Conservation (phyloP, 2,329 filamentous ascomycete genomes). For the Balansia obtecta region DNA sequence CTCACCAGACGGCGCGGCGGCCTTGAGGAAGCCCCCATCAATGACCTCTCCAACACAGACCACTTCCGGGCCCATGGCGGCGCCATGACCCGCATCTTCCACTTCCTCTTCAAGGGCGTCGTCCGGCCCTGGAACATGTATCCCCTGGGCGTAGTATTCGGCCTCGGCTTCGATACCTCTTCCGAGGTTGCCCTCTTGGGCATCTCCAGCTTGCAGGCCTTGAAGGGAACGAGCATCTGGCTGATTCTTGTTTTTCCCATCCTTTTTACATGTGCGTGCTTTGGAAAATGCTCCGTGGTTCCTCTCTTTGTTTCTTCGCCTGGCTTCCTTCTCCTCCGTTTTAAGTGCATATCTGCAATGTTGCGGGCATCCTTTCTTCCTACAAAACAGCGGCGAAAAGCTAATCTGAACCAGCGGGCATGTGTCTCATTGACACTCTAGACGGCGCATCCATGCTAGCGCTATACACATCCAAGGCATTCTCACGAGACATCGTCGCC, state of each 20-base stretch:
- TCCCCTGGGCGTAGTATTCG: slow-evolving; percentile 76
- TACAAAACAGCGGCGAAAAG: not conserved
- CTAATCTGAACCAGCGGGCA: slow-evolving; percentile 47
- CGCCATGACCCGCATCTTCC: slow-evolving; percentile 58
- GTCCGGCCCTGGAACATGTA: slow-evolving; percentile 92
- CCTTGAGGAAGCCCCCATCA: slow-evolving; percentile 15
- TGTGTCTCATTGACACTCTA: slow-evolving; percentile 88
- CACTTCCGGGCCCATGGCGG: slow-evolving; percentile 62
- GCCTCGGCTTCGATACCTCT: slow-evolving; percentile 88
- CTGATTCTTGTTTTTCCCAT: slow-evolving; percentile 84
- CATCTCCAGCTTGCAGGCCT: slow-evolving; percentile 77
- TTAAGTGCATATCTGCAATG: too few species aligned
- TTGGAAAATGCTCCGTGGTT: not conserved
- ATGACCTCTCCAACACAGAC: slow-evolving; percentile 19
- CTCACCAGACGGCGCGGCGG: slow-evolving; percentile 26
- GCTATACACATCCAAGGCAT: slow-evolving; percentile 70
- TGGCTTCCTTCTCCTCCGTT: not conserved
- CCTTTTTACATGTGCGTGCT: slow-evolving; percentile 61
- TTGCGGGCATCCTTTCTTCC: not conserved
- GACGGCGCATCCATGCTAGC: slow-evolving; percentile 94
- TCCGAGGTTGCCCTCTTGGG: slow-evolving; percentile 88
- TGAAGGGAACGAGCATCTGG: slow-evolving; percentile 83
- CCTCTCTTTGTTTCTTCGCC: not conserved
- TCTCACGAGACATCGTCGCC: slow-evolving; percentile 72
- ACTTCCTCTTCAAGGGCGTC: slow-evolving; percentile 62